A percentile compares a stretch with the other conserved stretches of the same genome.
phyloP scores from a whole-genome alignment of 768 basidiomycete species.

The Psilocybe sp. region DNA sequence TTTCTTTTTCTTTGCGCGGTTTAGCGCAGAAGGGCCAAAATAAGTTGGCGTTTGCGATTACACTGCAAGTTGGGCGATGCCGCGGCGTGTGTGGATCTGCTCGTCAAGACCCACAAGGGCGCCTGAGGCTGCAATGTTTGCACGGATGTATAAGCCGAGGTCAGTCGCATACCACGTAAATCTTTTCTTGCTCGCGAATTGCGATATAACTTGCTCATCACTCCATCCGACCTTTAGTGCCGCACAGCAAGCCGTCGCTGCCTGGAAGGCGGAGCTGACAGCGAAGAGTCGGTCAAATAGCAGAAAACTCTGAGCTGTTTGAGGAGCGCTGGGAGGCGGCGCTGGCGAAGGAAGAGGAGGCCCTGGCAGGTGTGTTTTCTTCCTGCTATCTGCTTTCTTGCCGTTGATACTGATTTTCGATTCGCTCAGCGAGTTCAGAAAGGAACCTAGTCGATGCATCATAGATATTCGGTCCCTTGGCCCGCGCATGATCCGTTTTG shows the following conservation, averaged over 20 bases:
- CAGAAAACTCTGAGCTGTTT: slow-evolving; percentile 64
- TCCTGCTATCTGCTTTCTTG: background rate
- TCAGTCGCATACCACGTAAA: slow-evolving; percentile 32
- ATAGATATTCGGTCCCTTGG: background rate
- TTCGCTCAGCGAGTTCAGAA: background rate
- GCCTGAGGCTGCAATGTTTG: slow-evolving; percentile 92
- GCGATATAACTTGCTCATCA: slow-evolving; percentile 2
- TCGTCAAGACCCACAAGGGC: slow-evolving; percentile 82
- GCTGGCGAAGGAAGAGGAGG: slow-evolving; percentile 27
- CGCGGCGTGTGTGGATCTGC: slow-evolving; percentile 74
- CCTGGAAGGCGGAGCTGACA: slow-evolving; percentile 77
- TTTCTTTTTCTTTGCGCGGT: background rate
- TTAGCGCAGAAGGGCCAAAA: slow-evolving; percentile 77
- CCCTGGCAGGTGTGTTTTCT: slow-evolving; percentile 10
- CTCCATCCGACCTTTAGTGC: slow-evolving; percentile 35
- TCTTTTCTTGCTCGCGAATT: background rate
- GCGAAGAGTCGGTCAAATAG: slow-evolving; percentile 67
- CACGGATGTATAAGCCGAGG: slow-evolving; percentile 91
- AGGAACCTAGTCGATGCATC: slow-evolving; percentile 6
- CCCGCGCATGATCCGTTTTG: no score
- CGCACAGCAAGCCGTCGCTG: slow-evolving; percentile 60
- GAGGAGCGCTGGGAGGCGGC: slow-evolving; percentile 63
- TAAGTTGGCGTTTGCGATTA: slow-evolving; percentile 91
- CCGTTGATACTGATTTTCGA: background rate
- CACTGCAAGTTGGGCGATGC: slow-evolving; percentile 84